phyloP scores from a whole-genome alignment of 768 basidiomycete genomes.

The Hericium rajendrae region DNA sequence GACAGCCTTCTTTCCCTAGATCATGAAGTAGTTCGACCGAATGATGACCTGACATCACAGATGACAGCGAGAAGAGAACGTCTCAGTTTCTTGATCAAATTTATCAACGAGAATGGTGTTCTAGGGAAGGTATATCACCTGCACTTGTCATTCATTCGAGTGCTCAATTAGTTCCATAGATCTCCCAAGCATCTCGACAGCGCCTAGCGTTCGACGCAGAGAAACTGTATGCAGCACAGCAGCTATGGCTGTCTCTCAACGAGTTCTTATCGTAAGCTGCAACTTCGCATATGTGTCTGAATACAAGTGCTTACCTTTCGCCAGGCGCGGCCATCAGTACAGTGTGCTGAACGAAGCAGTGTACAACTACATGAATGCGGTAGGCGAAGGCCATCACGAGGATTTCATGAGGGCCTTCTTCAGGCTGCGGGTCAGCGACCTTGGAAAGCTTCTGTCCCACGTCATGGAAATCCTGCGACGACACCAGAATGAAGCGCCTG shows the following conservation, averaged over 20 bases:
- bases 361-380: constrained; percentile 52
- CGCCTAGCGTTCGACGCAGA: constrained; percentile 75
- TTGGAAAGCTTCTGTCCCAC: constrained; percentile 60
- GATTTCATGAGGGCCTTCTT: constrained; percentile 84
- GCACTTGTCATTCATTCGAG: not conserved
- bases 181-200: constrained; percentile 73
- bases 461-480: constrained; percentile 40
- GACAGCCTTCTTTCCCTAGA: constrained; percentile 28
- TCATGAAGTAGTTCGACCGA: constrained; percentile 54
- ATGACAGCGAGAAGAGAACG: constrained; percentile 65
- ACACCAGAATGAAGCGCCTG: constrained; percentile 33
- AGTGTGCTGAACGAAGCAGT: constrained; percentile 67
- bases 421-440: constrained; percentile 51
- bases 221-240: constrained; percentile 71
- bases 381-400: constrained; percentile 48
- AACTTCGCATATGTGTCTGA: not conserved
- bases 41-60: constrained; percentile 76
- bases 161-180: constrained; percentile 32
- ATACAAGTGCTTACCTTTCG: not conserved
- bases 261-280: constrained; percentile 49
- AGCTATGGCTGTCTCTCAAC: constrained; percentile 74
- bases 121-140: constrained; percentile 52
- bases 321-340: constrained; percentile 44
- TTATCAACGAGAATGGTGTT: constrained; percentile 81
- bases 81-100: constrained; percentile 76